Conservation (phyloP, 768 basidiomycete species). For the Lactifluus volemus region DNA sequence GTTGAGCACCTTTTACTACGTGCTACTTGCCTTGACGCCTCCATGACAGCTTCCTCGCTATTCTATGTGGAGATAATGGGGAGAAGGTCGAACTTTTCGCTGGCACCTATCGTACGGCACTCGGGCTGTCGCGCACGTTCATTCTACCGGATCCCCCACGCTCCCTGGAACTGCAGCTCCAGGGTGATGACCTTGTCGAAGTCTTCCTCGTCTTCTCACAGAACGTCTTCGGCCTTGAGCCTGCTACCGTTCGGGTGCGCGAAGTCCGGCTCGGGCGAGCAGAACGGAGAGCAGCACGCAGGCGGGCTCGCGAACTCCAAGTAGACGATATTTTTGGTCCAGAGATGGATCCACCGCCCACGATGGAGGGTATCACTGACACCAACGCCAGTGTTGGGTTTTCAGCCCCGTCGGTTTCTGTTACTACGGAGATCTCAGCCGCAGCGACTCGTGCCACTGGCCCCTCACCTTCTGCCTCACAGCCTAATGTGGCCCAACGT, state of each 20-base stretch:
- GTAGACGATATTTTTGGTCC: conserved; percentile 37
- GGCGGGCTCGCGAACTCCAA: conserved; percentile 64
- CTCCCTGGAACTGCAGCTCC: conserved; percentile 78
- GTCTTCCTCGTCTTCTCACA: conserved; percentile 87
- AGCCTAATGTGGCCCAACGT: conserved; percentile 22
- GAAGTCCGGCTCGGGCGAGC: conserved; percentile 88
- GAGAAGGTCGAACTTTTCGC: conserved; percentile 93
- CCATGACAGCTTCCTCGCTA: conserved; percentile 69
- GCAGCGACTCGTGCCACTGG: conserved; percentile 28
- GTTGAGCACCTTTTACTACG: not conserved
- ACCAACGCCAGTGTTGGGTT: conserved; percentile 40
- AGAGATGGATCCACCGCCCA: conserved; percentile 35
- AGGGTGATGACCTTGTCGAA: conserved; percentile 89
- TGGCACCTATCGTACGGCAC: conserved; percentile 82
- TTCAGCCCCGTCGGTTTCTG: conserved; percentile 40
- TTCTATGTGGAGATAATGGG: conserved; percentile 85
- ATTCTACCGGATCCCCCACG: conserved; percentile 87
- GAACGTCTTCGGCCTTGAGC: conserved; percentile 88
- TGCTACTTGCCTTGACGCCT: not conserved
- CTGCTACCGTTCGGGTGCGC: conserved; percentile 88
- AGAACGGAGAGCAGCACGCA: conserved; percentile 75
- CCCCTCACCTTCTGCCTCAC: conserved; percentile 15
- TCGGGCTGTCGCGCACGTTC: conserved; percentile 86
- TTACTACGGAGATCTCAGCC: conserved; percentile 31
- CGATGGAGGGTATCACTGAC: conserved; percentile 41